phyloP scores from a whole-genome alignment of 2,329 filamentous ascomycete species.

The Ophiostoma sp. region DNA sequence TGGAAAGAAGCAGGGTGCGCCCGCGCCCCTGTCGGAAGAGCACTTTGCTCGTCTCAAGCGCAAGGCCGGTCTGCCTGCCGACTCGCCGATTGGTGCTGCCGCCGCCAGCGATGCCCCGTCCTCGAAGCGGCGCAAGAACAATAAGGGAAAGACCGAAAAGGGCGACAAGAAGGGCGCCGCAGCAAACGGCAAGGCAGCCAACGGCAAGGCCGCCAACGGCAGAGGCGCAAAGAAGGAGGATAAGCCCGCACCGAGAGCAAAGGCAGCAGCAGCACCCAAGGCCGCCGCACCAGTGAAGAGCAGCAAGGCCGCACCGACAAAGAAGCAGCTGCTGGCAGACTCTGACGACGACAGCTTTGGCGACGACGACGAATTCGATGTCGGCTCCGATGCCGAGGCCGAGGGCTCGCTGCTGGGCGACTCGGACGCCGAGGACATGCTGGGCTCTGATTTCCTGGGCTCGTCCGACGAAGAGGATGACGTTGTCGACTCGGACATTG shows the following conservation, averaged over 20 bases:
- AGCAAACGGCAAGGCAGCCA: slow-evolving; percentile 32
- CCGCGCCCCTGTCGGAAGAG: slow-evolving; percentile 74
- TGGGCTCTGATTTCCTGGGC: slow-evolving; percentile 47
- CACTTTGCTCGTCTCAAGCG: slow-evolving; percentile 76
- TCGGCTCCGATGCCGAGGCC: slow-evolving; percentile 41
- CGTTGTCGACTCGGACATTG: slow-evolving; percentile 67
- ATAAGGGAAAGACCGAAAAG: slow-evolving; percentile 35
- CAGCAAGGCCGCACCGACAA: slow-evolving; percentile 21
- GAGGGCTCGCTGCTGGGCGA: slow-evolving; percentile 42
- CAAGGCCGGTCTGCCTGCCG: slow-evolving; percentile 68
- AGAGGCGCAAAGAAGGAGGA: slow-evolving; percentile 31
- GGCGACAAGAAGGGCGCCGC: slow-evolving; percentile 34
- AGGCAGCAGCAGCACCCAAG: neutral
- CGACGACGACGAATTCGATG: slow-evolving; percentile 40
- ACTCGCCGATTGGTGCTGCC: slow-evolving; percentile 39
- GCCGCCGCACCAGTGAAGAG: slow-evolving; percentile 28
- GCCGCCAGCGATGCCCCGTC: slow-evolving; percentile 43
- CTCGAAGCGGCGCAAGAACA: slow-evolving; percentile 52
- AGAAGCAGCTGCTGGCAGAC: slow-evolving; percentile 33
- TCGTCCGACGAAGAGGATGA: slow-evolving; percentile 44
- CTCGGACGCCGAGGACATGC: slow-evolving; percentile 38
- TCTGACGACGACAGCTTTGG: slow-evolving; percentile 29
- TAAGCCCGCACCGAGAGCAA: slow-evolving; percentile 7
- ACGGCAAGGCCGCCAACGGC: slow-evolving; percentile 24
- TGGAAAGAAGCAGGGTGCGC: slow-evolving; percentile 82